Base-by-base conservation (phyloP, 208 protist genomes). In the Wallacemonas sp. region DNA sequence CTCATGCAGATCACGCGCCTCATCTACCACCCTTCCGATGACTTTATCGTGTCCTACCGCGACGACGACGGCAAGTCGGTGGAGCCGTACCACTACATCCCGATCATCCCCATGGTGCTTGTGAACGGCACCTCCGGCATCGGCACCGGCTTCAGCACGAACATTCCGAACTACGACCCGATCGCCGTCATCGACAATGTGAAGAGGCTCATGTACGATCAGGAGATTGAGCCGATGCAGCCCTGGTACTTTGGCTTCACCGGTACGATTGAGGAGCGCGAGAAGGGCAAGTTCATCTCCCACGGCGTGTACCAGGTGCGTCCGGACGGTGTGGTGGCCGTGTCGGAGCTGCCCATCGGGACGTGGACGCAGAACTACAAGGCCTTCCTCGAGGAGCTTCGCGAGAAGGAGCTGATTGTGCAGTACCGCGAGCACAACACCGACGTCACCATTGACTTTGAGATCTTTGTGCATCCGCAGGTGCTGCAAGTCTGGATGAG, bases 111-210 rank as follows among this genome's bases (percentile, higher is more conserved):
- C 12, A 99, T 99, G 87, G 95, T 97, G 16, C 86, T 99, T 1
- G 93, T 99, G 28, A 99, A 99, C 87, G 99, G 99, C 39, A 83
- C 91, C 3, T 84, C 97, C 11, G 99, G 99, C 76, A 99, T 99
- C 74, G 99, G 99, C 46, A 99, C 99, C 10, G 99, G 99, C 54
- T 99, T 99, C 93, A 89, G 85, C 57, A 98, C 98, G 11, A 94
- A 76, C 38, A 98, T 99, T 46, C 99, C 99, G 31, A 98, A 92
- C 75, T 99, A 98, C 80, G 98, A 99, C 76, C 99, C 99, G n/a
- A 38, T 87, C 31, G 97, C 99, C 32, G 62, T 99, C 25, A 93
- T 99, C 33, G 84, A 97, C 52, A 97, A 97, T 57, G 41, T 99
- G 3, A 66, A 84, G 61, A 70, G 79, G 12, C 68, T 98, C 65